These are phyloP conservation scores for Mycena alexandri DNA, from an alignment of 768 basidiomycete genomes.

Conservation along the genomic window DNA sequence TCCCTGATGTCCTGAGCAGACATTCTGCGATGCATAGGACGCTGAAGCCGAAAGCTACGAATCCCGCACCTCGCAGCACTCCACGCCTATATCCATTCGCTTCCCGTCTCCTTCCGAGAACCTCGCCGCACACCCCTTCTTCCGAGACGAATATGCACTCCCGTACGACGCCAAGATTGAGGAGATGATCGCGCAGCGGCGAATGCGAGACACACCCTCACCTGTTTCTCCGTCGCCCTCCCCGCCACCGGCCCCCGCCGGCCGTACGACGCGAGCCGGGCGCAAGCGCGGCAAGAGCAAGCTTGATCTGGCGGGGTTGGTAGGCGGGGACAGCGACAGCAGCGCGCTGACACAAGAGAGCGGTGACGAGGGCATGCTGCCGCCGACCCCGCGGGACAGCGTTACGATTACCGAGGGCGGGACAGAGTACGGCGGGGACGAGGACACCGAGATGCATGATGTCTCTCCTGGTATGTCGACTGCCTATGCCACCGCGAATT, in stretches of 20 bases:
- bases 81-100: constrained; percentile 64
- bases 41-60: constrained; percentile 63
- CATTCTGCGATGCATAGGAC: constrained; percentile 47
- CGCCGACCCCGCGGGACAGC: constrained; percentile 74
- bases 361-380: constrained; percentile 72
- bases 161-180: constrained; percentile 75
- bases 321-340: constrained; percentile 87
- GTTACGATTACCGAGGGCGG: constrained; percentile 80
- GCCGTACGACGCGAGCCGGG: constrained; percentile 44
- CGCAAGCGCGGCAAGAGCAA: constrained; percentile 62
- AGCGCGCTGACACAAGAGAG: constrained; percentile 88
- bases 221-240: constrained; percentile 70
- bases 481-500: too few species aligned
- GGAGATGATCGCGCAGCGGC: constrained; percentile 69
- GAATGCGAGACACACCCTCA: constrained; percentile 74
- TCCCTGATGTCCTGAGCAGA: constrained; percentile 36
- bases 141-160: constrained; percentile 75
- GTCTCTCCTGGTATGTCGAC: constrained; percentile 65
- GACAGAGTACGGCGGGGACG: constrained; percentile 76
- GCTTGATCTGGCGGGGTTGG: constrained; percentile 77
- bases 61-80: constrained; percentile 53
- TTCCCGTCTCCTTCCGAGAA: constrained; percentile 81
- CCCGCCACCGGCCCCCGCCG: constrained; percentile 48
- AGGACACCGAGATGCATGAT: constrained; percentile 70
- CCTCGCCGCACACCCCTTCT: constrained; percentile 77